Base-by-base conservation (phyloP, 495 filamentous ascomycete species). In the Talaromyces trachyspermus region DNA sequence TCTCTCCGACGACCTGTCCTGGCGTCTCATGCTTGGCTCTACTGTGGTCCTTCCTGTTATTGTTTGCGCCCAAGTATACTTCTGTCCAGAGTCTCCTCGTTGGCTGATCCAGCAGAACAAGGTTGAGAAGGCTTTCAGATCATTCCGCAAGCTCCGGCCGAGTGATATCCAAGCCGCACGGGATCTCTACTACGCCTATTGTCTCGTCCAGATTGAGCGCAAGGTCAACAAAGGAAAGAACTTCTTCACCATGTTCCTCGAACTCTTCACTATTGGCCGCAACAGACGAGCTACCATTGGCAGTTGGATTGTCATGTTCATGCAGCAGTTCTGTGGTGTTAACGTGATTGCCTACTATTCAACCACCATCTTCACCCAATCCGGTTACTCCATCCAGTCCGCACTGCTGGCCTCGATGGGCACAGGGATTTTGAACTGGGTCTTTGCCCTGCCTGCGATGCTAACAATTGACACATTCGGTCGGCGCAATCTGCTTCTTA, bases 391-490 rank as follows among this genome's bases (percentile, higher is more conserved):
- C 20, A 60, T 56, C 2, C 60, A 65, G n/a, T 53, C 64, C 10
- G 73, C 78, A 1, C 60, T 84, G 24, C 56, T 79, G 3, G 76
- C 69, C 2, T 79, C 78, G 8, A 74, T 77, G 66, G 82, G 81
- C 4, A 82, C 77, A 4, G 85, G 84, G 9, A 70, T 80, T 33
- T 54, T 84, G 19, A 83, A 84, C 53, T 82, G 81, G 62, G 56
- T 85, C 26, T 84, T 82, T 46, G 78, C 82, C 3, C 64, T 76
- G 20, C 85, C 84, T 5, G 82, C 85, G 3, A 66, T 87, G 44
- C 82, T 78, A 59, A 83, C 81, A 0, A 84, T 83, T 40, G 79
- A 83, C 55, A 84, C 78, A 2, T 83, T 74, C 55, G 80, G 80
- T 3, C 71, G 80, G 6, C 75, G 81, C 5, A 71, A 75, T 20